Base-by-base conservation (phyloP, 2,329 filamentous ascomycete genomes). In the Fusarium nanum region DNA sequence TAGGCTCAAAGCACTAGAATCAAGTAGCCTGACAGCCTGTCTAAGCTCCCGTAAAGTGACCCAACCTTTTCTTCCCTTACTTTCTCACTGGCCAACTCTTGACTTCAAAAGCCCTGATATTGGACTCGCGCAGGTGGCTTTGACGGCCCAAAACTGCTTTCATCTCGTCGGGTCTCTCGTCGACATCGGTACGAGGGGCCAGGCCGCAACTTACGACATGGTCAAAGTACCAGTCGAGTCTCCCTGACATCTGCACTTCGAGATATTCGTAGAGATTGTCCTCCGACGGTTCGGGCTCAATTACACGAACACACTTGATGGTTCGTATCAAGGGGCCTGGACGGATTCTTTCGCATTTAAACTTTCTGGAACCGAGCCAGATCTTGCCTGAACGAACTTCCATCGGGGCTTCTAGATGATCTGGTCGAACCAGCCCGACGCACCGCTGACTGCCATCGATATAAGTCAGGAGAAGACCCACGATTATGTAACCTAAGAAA, bases 401-500 rank as follows among this genome's bases (percentile, higher is more conserved):
- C 4, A 46, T 5, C 5, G 23, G 11, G 0, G 13, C 9, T 22
- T 16, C 14, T 6, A 62, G 20, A 20, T 13, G 16, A 20, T 62
- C 40, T 3, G 49, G 56, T 5, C 59, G 56, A 8, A 61, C 27
- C 5, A 20, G 20, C 3, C 56, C 56, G 2, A 53, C 28, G 18
- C 56, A 60, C 12, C 59, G 14, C 22, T 60, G 46, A 6, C 30
- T 32, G 1, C 40, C 59, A 3, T 62, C 46, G 1, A 2, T 1
- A 5, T 62, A 46, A 14, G 18, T 53, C 4, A 61, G 22, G 3
- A 63, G 16, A 3, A 61, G 60, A 5, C 56, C 56, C 20, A 10
- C 4, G 2, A 45, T 40, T 30, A 3, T 27, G 25, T 11, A 1
- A 27, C 25, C 25, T 27, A 4, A 27, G 4, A 27, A 27, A 2